phyloP scores from a whole-genome alignment of 139 green algal genomes.

The Diplosphaera chodatii region DNA sequence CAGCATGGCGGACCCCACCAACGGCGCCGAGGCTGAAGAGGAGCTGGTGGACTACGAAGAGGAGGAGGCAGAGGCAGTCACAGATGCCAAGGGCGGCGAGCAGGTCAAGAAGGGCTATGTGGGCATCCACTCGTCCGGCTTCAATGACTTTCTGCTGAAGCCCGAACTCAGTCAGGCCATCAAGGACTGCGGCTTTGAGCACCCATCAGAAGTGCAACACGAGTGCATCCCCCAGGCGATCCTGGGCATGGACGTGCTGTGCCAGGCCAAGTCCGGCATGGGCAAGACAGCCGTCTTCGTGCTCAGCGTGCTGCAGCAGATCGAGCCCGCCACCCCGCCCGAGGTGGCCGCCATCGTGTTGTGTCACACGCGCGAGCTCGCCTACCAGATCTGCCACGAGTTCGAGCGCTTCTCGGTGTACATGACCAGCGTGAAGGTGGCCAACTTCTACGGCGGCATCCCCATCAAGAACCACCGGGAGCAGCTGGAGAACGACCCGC shows the following conservation, averaged over 20 bases:
- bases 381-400: constrained; percentile 98
- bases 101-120: constrained; percentile 85
- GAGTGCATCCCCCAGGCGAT: constrained; percentile 98
- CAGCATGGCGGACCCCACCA: constrained; percentile 25
- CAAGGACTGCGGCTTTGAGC: constrained; percentile 96
- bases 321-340: constrained; percentile 57
- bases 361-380: constrained; percentile 98
- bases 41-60: constrained; percentile 86
- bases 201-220: constrained; percentile 99
- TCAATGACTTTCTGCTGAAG: constrained; percentile 98
- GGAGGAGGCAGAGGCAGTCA: constrained; percentile 56
- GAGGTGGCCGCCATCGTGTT: constrained; percentile 84
- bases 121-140: constrained; percentile 92
- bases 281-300: constrained; percentile 99
- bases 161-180: constrained; percentile 92
- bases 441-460: constrained; percentile 93
- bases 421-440: constrained; percentile 79
- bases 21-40: constrained; percentile 33
- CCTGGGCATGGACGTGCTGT: constrained; percentile 95
- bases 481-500: constrained; percentile 73
- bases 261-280: constrained; percentile 99
- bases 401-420: constrained; percentile 91
- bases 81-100: constrained; percentile 35
- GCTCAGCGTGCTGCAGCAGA: constrained; percentile 95
- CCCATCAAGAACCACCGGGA: constrained; percentile 76